Evolutionary conservation across 2,329 filamentous ascomycete species (phyloP).

Genomic region (Cladosporium sp.): DNA sequence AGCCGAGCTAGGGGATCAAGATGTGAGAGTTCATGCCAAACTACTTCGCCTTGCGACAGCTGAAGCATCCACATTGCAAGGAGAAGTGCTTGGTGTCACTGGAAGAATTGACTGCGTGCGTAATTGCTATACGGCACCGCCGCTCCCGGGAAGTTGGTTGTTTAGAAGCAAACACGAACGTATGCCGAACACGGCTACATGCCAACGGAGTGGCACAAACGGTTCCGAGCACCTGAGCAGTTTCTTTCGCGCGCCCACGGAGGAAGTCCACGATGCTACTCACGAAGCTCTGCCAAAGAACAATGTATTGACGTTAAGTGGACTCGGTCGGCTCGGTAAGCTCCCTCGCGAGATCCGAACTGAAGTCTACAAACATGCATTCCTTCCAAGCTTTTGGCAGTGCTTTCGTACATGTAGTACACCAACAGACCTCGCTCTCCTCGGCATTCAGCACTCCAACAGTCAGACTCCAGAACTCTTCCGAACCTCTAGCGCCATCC

Average conservation of each 20-base stretch:
- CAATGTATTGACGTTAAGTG: no score
- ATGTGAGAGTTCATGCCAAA: no score
- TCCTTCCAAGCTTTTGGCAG: not conserved
- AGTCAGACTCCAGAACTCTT: not conserved
- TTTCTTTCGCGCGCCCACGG: no score
- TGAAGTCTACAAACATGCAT: not conserved
- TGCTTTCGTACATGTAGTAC: not conserved
- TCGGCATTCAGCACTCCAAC: not conserved
- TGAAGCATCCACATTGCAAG: not conserved
- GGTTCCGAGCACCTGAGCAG: no score
- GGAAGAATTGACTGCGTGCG: not conserved
- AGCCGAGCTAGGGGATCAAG: not conserved
- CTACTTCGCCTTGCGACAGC: not conserved
- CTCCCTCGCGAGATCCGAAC: not conserved
- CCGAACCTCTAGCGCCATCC: not conserved
- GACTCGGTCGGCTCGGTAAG: not conserved
- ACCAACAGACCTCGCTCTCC: not conserved
- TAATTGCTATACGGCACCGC: no score
- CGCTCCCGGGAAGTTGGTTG: no score
- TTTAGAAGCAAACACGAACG: no score
- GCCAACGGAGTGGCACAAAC: no score
- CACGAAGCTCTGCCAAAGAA: no score
- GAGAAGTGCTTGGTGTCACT: not conserved
- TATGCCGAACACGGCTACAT: no score
- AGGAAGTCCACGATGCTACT: no score